phyloP scores from a whole-genome alignment of 306 rosid species.

The Trifolium dubium region DNA sequence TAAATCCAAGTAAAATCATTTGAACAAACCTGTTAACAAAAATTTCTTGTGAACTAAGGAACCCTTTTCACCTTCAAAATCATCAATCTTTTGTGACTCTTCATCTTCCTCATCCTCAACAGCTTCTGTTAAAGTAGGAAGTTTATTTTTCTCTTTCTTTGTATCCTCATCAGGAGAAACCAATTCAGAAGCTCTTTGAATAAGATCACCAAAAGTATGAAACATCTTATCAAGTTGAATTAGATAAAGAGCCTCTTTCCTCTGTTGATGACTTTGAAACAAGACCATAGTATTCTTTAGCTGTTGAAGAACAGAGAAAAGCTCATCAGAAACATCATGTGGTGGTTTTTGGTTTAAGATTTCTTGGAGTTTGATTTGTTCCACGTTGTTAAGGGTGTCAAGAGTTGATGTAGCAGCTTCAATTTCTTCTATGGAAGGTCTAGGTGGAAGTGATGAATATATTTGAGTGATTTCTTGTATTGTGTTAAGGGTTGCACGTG shows the following conservation, averaged over 20 bases:
- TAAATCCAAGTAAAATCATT: not conserved
- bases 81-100: conserved; percentile 37
- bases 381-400: conserved; percentile 64
- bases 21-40: conserved; percentile 59
- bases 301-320: conserved; percentile 65
- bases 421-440: conserved; percentile 78
- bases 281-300: conserved; percentile 62
- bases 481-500: conserved; percentile 50
- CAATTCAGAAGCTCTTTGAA: conserved; percentile 72
- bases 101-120: conserved; percentile 44
- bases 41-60: conserved; percentile 42
- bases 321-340: conserved; percentile 56
- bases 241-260: conserved; percentile 65
- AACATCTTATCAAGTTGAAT: conserved; percentile 65
- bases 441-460: conserved; percentile 75
- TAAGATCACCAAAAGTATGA: conserved; percentile 69
- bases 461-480: conserved; percentile 66
- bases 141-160: conserved; percentile 40
- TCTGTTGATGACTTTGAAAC: conserved; percentile 64
- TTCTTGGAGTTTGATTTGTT: conserved; percentile 64
- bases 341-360: conserved; percentile 54
- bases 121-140: conserved; percentile 23
- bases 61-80: conserved; percentile 43
- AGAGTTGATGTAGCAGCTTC: conserved; percentile 75
- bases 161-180: conserved; percentile 71